These are phyloP conservation scores for Quillaja saponaria DNA, from an alignment of 306 rosid genomes.

Conservation along the genomic window DNA sequence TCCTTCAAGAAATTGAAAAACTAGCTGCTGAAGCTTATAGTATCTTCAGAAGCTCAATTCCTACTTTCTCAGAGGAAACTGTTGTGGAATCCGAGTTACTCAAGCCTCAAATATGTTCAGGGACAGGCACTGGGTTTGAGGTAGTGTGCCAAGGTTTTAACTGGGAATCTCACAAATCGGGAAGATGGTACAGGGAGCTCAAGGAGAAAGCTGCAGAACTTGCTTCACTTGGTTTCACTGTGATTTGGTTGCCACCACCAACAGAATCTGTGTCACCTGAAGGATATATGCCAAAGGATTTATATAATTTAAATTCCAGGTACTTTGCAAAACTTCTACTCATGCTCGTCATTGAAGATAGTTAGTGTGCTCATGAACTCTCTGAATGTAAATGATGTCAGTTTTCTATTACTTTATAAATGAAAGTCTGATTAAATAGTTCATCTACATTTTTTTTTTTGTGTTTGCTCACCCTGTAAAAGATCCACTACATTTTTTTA, in stretches of 20 bases:
- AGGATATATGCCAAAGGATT: slow-evolving; percentile 95
- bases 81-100: slow-evolving; percentile 34
- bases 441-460: neutral
- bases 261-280: slow-evolving; percentile 95
- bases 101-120: slow-evolving; percentile 41
- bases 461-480: neutral
- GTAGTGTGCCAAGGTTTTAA: slow-evolving; percentile 97
- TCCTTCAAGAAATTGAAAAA: slow-evolving; percentile 89
- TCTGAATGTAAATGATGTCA: neutral
- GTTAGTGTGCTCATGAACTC: neutral
- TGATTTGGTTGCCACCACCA: slow-evolving; percentile 96
- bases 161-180: slow-evolving; percentile 94
- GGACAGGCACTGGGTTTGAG: slow-evolving; percentile 87
- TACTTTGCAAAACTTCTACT: slow-evolving; percentile 15
- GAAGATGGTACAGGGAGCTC: slow-evolving; percentile 88
- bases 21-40: slow-evolving; percentile 93
- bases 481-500: slow-evolving; percentile 19
- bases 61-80: slow-evolving; percentile 60
- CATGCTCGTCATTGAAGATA: neutral
- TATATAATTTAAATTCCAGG: slow-evolving; percentile 93
- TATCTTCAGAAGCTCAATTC: slow-evolving; percentile 71
- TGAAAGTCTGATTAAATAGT: neutral
- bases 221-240: slow-evolving; percentile 78
- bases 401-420: slow-evolving; percentile 6
- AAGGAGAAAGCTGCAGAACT: slow-evolving; percentile 68